phyloP scores from a whole-genome alignment of 2,329 filamentous ascomycete genomes.

The Pseudocercospora eumusae region DNA sequence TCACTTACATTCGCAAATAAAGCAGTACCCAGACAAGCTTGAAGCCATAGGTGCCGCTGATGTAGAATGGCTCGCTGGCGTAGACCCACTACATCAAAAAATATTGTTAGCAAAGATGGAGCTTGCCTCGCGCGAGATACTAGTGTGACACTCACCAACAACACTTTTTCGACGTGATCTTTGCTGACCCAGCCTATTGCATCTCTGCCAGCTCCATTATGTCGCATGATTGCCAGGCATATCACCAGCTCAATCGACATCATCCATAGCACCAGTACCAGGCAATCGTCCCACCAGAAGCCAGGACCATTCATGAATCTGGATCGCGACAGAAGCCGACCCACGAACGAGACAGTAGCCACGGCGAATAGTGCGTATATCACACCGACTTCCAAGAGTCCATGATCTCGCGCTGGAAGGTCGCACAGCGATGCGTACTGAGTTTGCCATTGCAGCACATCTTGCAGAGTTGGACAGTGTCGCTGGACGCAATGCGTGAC shows the following conservation, averaged over 20 bases:
- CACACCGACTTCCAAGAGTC: slow-evolving; percentile 3
- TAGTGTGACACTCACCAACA: slow-evolving; percentile 3
- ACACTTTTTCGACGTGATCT: slow-evolving; percentile 7
- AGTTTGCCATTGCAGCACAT: slow-evolving; percentile 22
- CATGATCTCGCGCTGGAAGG: slow-evolving; percentile 13
- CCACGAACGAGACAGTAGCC: slow-evolving; percentile 11
- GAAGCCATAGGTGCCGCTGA: slow-evolving; percentile 15
- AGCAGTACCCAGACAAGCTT: slow-evolving; percentile 21
- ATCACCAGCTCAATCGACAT: slow-evolving; percentile 13
- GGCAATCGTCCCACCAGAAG: slow-evolving; percentile 25
- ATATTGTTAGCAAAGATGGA: not conserved
- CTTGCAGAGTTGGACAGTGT: slow-evolving; percentile 12
- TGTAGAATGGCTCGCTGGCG: slow-evolving; percentile 22
- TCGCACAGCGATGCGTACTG: slow-evolving; percentile 17
- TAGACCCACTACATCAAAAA: slow-evolving; percentile 12
- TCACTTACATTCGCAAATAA: slow-evolving; percentile 20
- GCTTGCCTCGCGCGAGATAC: not conserved
- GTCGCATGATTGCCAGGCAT: slow-evolving; percentile 6
- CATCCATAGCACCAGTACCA: slow-evolving; percentile 10
- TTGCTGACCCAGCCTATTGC: slow-evolving; percentile 10
- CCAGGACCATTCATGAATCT: slow-evolving; percentile 17
- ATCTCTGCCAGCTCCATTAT: slow-evolving; percentile 15
- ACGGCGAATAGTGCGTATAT: slow-evolving; percentile 13
- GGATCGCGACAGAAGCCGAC: slow-evolving; percentile 16
- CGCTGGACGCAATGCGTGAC: slow-evolving; percentile 19